Base-by-base conservation (phyloP, 768 basidiomycete genomes). In the Xerocomus spinulosus region DNA sequence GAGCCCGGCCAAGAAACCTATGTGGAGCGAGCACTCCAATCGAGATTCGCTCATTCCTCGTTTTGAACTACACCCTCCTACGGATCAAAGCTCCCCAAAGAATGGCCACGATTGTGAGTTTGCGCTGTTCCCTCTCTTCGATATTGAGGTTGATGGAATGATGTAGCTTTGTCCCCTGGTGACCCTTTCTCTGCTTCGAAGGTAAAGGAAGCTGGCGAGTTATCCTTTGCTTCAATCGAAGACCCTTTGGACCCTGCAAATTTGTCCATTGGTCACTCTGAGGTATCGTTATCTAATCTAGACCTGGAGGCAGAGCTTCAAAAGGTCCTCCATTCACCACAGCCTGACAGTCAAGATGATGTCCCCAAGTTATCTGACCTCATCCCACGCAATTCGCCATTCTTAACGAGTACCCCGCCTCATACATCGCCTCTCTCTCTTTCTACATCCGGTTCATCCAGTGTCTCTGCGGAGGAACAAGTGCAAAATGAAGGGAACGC, bases 1-100 rank as follows among this genome's bases (percentile, higher is more conserved):
- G 6, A 76, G 73, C 15, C 76, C 76, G 2, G 62, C 69, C 14
- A 73, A 70, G 51, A 44, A 55, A 32, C 52, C 14, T 5, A 24
- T 50, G 28, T 48, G 40, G 4, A 47, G 38, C n/a, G 59, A 59
- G 24, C 55, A 52, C 25, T 45, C 56, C 6, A 61, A 58, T 40
- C 44, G 46, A 18, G 69, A 70, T 45, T 58, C 55, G 8, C 64
- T 70, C 10, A 52, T 75, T 15, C 73, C 73, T 0, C 61, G 61
- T 10, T 70, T 73, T 28, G 65, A 58, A 10, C 37, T 62, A 13
- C 59, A 52, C 17, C 46, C 38, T 0, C 55, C 59, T 0, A 53
- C 29, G 29, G 50, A 42, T 35, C 50, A 62, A 39, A 62, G 55
- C 25, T 62, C 62, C 2, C 59, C 62, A 9, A 59, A 54, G 50